phyloP scores from a whole-genome alignment of 176 grass and related monocot species.

The Cymbopogon citratus region DNA sequence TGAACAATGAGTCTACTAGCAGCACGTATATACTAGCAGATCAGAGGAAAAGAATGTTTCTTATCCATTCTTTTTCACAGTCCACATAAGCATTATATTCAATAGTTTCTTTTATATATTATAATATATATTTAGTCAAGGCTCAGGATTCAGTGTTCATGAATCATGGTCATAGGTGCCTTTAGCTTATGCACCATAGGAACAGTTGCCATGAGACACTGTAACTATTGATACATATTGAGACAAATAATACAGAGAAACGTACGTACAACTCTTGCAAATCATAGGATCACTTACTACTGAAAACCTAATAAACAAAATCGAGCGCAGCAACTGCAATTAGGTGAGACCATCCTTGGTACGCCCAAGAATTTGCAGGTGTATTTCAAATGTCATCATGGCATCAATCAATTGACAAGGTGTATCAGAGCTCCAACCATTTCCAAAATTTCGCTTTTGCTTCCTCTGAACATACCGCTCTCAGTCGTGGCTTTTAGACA shows the following conservation, averaged over 20 bases:
- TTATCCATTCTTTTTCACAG: not conserved
- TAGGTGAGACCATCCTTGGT: too few relatives aligned
- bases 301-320: not conserved
- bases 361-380: too few relatives aligned
- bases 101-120: not conserved
- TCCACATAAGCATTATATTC: not conserved
- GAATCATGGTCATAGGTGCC: not conserved
- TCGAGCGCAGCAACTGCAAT: not conserved
- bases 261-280: not conserved
- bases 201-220: not conserved
- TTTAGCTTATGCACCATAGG: not conserved
- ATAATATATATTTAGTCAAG: not conserved
- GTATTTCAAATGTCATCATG: too few relatives aligned
- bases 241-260: not conserved
- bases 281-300: not conserved
- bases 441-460: too few relatives aligned
- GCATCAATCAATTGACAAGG: too few relatives aligned
- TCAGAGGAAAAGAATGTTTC: too few relatives aligned
- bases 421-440: too few relatives aligned
- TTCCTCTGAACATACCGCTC: too few relatives aligned
- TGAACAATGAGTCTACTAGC: slow-evolving; percentile 20
- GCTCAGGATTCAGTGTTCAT: not conserved
- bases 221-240: not conserved
- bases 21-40: too few relatives aligned
- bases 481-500: too few relatives aligned